phyloP scores from a whole-genome alignment of 192 early-diverging fungal genomes.

The Gaertneriomyces semiglobifer region DNA sequence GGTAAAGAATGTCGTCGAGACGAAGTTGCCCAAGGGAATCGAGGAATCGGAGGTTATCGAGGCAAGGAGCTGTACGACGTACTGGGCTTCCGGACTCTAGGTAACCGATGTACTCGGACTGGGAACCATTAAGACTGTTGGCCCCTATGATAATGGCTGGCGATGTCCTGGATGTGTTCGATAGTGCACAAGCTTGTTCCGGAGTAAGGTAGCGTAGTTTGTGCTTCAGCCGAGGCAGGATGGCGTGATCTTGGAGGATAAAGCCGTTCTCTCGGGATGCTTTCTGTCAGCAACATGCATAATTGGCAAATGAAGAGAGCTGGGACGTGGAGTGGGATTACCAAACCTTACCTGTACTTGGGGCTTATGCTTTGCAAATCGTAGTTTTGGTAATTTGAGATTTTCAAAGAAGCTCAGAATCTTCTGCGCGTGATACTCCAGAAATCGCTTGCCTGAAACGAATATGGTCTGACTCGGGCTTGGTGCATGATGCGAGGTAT shows the following conservation, averaged over 20 bases:
- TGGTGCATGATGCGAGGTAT: neutral
- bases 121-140: neutral
- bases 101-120: conserved; percentile 1
- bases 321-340: too few species aligned
- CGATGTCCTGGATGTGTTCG: neutral
- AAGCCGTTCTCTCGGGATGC: too few species aligned
- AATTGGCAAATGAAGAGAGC: too few species aligned
- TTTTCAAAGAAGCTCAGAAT: conserved; percentile 1
- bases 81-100: neutral
- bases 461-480: neutral
- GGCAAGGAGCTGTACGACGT: neutral
- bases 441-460: neutral
- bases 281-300: too few species aligned
- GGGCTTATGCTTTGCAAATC: neutral
- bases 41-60: neutral
- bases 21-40: neutral
- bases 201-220: neutral
- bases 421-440: neutral
- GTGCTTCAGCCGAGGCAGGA: neutral
- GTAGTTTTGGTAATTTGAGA: neutral
- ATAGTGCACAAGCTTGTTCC: neutral
- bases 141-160: neutral
- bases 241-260: neutral
- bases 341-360: neutral
- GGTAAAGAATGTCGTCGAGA: conserved; percentile 1